Evolutionary conservation across 176 grass and related monocot genomes (phyloP), one percentile per base, ranked within the genome.

Genomic region (Avena eriantha): DNA sequence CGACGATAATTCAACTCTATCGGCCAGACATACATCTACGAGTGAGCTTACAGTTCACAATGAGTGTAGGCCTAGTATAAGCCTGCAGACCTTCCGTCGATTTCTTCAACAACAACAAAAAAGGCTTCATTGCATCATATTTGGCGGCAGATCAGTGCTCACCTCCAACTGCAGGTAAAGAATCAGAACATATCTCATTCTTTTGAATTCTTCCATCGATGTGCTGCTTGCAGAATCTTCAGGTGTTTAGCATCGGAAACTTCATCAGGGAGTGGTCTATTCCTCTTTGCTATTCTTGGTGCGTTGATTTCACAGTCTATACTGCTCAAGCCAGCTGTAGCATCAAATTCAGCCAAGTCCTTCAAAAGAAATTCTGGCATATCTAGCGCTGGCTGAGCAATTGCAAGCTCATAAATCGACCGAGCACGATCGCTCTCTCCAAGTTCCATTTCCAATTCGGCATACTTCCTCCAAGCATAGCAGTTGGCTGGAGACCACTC

Each of bases 381-480:
- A 86, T 92, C 96, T 36, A 98, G 84, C 72, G 93, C 92, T 81
- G 92, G 90, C 76, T 98, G 93, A 76, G 85, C 90, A 80, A 92
- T 95, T 57, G 96, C 93, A 84, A 95, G 93, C 66, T 98, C 86
- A 4, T 95, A 98, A 59, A 98, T 92, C 23, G 90, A 86, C 50
- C 93, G 74, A 80, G 96, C 90, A 36, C 93, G 88, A 47, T 95
- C 96, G 33, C 88, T 96, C 80, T 98, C 96, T n/a, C 93, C 85
- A 66, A 95, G 90, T 31, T 84, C 91, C 33, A 86, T 93, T 78
- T 98, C 93, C 71, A 98, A 35, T 70, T 98, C 92, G 8, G 90
- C 92, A 67, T 95, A 98, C 65, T 98, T 98, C 64, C 85, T 94
- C 93, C 93, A 98, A 15, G 96, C 92, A 92, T 94, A 96, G 56